Conservation (phyloP, 768 basidiomycete species). For the Mycena polygramma region DNA sequence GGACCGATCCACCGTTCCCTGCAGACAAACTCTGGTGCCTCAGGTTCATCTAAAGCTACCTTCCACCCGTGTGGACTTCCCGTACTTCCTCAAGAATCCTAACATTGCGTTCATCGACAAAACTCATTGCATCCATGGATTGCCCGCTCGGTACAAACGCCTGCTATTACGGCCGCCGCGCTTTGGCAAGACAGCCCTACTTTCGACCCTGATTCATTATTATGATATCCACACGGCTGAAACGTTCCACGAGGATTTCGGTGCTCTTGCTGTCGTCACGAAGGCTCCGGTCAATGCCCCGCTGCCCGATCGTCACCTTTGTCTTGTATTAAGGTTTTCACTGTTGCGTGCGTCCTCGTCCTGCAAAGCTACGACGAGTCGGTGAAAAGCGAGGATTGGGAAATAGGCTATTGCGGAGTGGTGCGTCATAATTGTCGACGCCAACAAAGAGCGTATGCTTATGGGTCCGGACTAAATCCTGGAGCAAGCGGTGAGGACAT, state of each 20-base stretch:
- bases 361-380: not conserved
- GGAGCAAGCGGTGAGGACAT: not conserved
- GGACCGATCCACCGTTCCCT: too few relatives aligned
- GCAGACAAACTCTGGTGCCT: not conserved
- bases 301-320: constrained; percentile 10
- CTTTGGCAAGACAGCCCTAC: constrained; percentile 26
- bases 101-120: constrained; percentile 8
- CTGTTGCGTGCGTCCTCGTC: not conserved
- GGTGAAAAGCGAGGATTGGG: not conserved
- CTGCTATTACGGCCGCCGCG: constrained; percentile 22
- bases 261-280: not conserved
- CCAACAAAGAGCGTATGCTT: constrained; percentile 14
- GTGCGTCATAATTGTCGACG: constrained; percentile 19
- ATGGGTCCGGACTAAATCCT: constrained; percentile 22
- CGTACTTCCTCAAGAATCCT: not conserved
- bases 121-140: not conserved
- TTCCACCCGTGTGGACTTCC: not conserved
- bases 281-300: not conserved
- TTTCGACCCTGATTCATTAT: constrained; percentile 7
- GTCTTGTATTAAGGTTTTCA: constrained; percentile 3
- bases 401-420: not conserved
- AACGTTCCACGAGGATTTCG: constrained; percentile 5
- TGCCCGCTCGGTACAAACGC: constrained; percentile 1
- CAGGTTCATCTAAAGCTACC: not conserved
- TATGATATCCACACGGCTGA: constrained; percentile 10